phyloP scores from a whole-genome alignment of 495 filamentous ascomycete species.

The Talaromyces adpressus region DNA sequence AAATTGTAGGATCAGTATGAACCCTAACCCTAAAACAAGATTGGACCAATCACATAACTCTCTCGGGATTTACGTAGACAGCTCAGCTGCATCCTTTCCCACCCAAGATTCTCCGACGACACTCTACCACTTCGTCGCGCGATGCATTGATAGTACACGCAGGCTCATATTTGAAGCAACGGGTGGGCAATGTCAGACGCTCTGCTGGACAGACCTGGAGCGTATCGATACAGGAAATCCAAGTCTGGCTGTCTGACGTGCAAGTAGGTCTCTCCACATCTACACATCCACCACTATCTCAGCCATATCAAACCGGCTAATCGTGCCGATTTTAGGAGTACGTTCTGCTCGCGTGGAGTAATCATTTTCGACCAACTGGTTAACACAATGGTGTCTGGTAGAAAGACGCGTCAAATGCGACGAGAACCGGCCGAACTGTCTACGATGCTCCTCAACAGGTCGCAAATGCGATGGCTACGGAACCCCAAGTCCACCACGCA shows the following conservation, averaged over 20 bases:
- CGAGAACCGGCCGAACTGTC: slow-evolving; percentile 32
- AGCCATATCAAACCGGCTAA: neutral
- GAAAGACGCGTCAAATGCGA: slow-evolving; percentile 45
- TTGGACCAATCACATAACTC: no score
- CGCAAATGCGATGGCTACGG: slow-evolving; percentile 29
- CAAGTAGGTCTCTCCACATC: slow-evolving; percentile 20
- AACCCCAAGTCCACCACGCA: neutral
- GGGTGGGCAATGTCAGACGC: neutral
- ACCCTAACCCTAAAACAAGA: no score
- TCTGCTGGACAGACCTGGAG: neutral
- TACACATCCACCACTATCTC: neutral
- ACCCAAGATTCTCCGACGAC: no score
- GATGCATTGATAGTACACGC: neutral
- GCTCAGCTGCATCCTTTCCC: no score
- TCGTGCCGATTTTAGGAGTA: neutral
- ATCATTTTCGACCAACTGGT: neutral
- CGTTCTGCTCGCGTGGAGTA: neutral
- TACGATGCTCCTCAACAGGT: slow-evolving; percentile 28
- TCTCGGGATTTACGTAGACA: no score
- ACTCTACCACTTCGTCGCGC: no score
- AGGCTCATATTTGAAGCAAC: neutral
- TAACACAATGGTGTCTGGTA: neutral
- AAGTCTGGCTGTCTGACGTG: slow-evolving; percentile 42
- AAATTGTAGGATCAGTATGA: no score
- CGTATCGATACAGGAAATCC: slow-evolving; percentile 1